These are phyloP conservation scores for Paxillus involutus DNA, from an alignment of 768 basidiomycete species.

Conservation along the genomic window DNA sequence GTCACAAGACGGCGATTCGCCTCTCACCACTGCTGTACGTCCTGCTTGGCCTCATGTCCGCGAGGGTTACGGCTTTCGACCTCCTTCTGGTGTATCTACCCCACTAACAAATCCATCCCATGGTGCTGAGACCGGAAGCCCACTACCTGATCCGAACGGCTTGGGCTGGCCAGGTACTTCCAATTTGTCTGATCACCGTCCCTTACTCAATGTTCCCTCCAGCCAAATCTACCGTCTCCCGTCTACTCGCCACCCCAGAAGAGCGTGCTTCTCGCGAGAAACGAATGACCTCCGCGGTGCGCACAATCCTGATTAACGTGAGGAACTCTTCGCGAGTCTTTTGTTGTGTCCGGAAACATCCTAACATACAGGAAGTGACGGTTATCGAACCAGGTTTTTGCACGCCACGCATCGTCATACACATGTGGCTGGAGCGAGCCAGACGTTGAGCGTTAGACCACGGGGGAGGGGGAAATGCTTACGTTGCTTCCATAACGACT, in stretches of 20 bases:
- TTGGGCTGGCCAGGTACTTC: conserved; percentile 89
- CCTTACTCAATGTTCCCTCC: conserved; percentile 14
- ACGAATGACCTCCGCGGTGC: conserved; percentile 80
- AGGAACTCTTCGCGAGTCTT: conserved; percentile 95
- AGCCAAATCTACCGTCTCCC: conserved; percentile 90
- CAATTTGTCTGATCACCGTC: conserved; percentile 6
- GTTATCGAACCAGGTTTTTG: conserved; percentile 97
- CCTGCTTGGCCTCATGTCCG: conserved; percentile 39
- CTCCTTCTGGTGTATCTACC: conserved; percentile 64
- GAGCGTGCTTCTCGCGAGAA: conserved; percentile 73
- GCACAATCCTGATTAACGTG: conserved; percentile 78
- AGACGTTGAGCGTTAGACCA: conserved; percentile 10
- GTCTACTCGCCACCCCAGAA: conserved; percentile 75
- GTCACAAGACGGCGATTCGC: conserved; percentile 2
- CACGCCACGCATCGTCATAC: conserved; percentile 99
- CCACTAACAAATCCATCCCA: conserved; percentile 43
- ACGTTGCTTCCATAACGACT: conserved; percentile 99
- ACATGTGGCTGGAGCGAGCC: conserved; percentile 69
- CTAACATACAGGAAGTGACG: conserved; percentile 96
- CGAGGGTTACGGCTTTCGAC: conserved; percentile 84
- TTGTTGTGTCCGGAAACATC: conserved; percentile 97
- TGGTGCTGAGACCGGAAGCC: conserved; percentile 25
- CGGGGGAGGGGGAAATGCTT: conserved; percentile 35
- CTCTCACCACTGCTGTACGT: conserved; percentile 16
- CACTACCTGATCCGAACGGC: conserved; percentile 60